These are phyloP conservation scores for Trifolium fragiferum DNA, from an alignment of 306 rosid species.

Conservation along the genomic window DNA sequence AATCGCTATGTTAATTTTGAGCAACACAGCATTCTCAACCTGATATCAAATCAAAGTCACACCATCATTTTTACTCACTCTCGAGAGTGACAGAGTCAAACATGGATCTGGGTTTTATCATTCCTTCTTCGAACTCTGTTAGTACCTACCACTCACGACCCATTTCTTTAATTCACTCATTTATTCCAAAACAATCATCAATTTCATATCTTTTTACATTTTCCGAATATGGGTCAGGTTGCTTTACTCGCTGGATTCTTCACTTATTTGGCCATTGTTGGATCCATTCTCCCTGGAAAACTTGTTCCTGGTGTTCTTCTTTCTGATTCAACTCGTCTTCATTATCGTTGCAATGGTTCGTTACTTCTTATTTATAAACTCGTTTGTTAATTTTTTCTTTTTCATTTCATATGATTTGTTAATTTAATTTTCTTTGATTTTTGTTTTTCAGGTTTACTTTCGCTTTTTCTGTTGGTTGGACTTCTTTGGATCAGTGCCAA, in stretches of 20 bases:
- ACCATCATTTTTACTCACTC: conserved; percentile 8
- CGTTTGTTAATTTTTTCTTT: neutral
- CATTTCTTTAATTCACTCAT: conserved; percentile 24
- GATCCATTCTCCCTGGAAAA: conserved; percentile 77
- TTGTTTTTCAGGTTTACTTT: conserved; percentile 59
- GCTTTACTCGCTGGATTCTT: conserved; percentile 63
- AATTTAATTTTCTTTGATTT: conserved; percentile 9
- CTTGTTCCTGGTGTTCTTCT: conserved; percentile 71
- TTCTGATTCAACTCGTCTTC: conserved; percentile 73
- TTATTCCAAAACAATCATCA: conserved; percentile 7
- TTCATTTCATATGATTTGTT: neutral
- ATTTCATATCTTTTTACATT: conserved; percentile 23
- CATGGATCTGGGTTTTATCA: conserved; percentile 44
- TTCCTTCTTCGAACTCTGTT: conserved; percentile 50
- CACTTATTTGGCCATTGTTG: conserved; percentile 76
- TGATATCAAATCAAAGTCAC: conserved; percentile 11
- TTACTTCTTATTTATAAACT: conserved; percentile 13
- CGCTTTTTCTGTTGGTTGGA: conserved; percentile 66
- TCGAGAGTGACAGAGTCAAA: neutral
- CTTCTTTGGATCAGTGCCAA: conserved; percentile 66
- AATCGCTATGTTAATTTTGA: too few relatives aligned
- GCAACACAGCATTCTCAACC: neutral
- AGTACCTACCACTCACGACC: conserved; percentile 6
- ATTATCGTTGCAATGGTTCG: conserved; percentile 89
- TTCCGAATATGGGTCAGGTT: conserved; percentile 51